Conservation (phyloP, 2,329 filamentous ascomycete species). For the Ceratocystis harringtonii region DNA sequence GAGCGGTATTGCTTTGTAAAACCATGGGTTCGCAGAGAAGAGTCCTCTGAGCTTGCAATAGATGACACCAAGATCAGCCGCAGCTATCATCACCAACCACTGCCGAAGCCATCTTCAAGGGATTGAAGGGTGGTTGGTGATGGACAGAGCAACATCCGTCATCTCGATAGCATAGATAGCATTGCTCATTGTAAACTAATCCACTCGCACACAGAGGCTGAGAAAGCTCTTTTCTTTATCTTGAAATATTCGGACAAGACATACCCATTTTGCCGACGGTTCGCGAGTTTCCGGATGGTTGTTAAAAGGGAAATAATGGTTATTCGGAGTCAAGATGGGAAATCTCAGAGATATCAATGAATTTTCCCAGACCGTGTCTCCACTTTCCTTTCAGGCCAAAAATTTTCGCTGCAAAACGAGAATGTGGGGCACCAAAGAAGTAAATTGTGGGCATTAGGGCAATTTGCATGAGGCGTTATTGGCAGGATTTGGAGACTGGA, state of each 20-base stretch:
- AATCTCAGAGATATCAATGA: slow-evolving; percentile 5
- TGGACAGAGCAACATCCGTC: not conserved
- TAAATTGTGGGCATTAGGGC: slow-evolving; percentile 16
- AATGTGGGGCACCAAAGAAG: slow-evolving; percentile 1
- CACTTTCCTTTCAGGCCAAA: slow-evolving; percentile 3
- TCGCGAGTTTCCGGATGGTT: slow-evolving; percentile 16
- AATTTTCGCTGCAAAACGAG: not conserved
- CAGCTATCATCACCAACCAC: not conserved
- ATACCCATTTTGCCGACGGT: slow-evolving; percentile 18
- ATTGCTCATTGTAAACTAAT: slow-evolving; percentile 19
- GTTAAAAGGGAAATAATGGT: slow-evolving; percentile 4
- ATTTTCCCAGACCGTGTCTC: not conserved
- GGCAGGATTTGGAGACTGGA: not conserved
- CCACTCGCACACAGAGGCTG: slow-evolving; percentile 39
- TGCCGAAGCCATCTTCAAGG: slow-evolving; percentile 1
- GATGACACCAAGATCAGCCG: not conserved
- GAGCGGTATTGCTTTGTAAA: slow-evolving; percentile 10
- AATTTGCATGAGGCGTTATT: slow-evolving; percentile 3
- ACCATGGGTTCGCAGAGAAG: slow-evolving; percentile 16
- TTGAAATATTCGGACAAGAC: slow-evolving; percentile 15
- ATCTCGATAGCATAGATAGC: not conserved
- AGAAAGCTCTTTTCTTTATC: slow-evolving; percentile 20
- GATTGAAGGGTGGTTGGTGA: not conserved
- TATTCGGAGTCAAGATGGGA: not conserved
- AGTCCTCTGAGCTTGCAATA: not conserved